Evolutionary conservation across 2,329 filamentous ascomycete species (phyloP).

Genomic region (Thelonectria rubi): DNA sequence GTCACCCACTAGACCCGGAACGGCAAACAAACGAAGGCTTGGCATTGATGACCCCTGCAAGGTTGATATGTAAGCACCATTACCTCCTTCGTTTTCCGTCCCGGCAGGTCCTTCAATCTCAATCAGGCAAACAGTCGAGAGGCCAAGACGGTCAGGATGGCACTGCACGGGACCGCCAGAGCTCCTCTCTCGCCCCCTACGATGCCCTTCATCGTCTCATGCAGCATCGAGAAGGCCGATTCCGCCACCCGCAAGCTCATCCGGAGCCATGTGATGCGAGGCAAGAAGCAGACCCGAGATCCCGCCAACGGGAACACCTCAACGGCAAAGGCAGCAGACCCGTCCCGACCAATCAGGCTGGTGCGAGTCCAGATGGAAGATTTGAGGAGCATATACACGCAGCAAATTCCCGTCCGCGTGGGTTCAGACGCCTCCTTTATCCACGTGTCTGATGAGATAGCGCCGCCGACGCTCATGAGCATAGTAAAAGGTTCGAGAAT

Average conservation of each 20-base stretch:
- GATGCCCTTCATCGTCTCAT: conserved; percentile 16
- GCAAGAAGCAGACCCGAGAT: conserved; percentile 5
- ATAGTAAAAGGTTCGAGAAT: conserved; percentile 12
- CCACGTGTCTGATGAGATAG: conserved; percentile 7
- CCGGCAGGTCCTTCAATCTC: too few species aligned
- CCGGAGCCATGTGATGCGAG: conserved; percentile 20
- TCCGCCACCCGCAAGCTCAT: conserved; percentile 12
- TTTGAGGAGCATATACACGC: conserved; percentile 5
- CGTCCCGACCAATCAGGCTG: not conserved
- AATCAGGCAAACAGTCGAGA: conserved; percentile 8
- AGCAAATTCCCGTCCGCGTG: conserved; percentile 5
- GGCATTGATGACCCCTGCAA: too few species aligned
- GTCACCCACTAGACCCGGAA: too few species aligned
- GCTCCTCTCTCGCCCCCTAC: not conserved
- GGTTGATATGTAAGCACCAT: not conserved
- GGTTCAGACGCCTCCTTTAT: conserved; percentile 9
- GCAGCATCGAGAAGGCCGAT: conserved; percentile 7
- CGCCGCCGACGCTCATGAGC: conserved; percentile 4
- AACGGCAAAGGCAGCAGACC: not conserved
- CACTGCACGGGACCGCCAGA: not conserved
- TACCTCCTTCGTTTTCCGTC: not conserved
- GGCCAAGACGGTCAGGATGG: conserved; percentile 12
- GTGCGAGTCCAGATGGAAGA: conserved; percentile 8
- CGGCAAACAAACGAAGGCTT: too few species aligned
- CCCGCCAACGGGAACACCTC: not conserved